Evolutionary conservation across 2,329 filamentous ascomycete genomes (phyloP), one percentile per base, ranked within the genome.

Genomic region (Endothia cerciana): DNA sequence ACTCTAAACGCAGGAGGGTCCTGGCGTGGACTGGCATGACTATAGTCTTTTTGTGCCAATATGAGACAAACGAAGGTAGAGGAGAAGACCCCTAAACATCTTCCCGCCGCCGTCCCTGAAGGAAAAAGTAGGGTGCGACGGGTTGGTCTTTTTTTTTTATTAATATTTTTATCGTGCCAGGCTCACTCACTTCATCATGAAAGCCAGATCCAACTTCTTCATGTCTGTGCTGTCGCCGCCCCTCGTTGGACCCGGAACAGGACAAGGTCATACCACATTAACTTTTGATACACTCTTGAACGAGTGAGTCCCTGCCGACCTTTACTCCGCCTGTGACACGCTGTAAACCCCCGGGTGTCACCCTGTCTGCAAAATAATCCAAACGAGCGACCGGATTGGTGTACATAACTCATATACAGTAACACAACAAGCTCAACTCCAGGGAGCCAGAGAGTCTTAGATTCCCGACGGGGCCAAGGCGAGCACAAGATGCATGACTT

Each of bases 51-150:
- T 33, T 43, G 62, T 59, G 56, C 63, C 60, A 67, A 67, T 63
- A 63, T 67, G 63, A 58, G 63, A 67, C 65, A 67, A 55, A 25
- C 41, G 63, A 67, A 67, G 60, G 47, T 41, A 40, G 15, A 40
- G n/a, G 53, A n/a, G 47, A 43, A 51, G 40, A 60, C 28, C n/a
- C 43, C 60, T 5, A 49, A 17, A 38, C 40, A 7, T 49, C 30
- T 25, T 22, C 61, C 36, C 41, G 40, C 28, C 28, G 22, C 41
- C 25, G 19, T 62, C 43, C 60, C 33, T 43, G 45, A 64, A 58
- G 43, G 22, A 55, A 58, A n/a, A 30, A 45, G 55, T 47, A 57
- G 55, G 15, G 15, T 40, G 49, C 51, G 60, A 38, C 43, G 47
- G 43, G 22, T 51, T 53, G 55, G 38, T 51, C 47, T 17, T 62